These are phyloP conservation scores for Phytophthora vignae DNA, from an alignment of 352 stramenopile species.

Conservation along the genomic window DNA sequence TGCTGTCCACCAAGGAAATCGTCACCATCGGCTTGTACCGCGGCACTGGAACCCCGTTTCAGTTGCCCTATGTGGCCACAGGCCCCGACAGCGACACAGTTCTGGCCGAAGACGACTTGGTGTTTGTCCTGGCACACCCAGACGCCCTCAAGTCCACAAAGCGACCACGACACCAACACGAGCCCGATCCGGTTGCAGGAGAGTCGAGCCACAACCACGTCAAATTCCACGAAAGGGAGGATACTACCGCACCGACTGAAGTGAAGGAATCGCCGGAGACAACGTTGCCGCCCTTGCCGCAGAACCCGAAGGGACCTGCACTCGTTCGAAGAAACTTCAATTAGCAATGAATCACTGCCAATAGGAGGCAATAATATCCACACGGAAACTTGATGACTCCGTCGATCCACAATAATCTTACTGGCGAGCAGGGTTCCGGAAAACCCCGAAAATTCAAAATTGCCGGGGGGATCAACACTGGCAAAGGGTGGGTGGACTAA, in stretches of 20 bases:
- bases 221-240: slow-evolving; percentile 17
- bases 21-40: slow-evolving; percentile 67
- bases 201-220: slow-evolving; percentile 17
- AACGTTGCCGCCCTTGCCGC: slow-evolving; percentile 13
- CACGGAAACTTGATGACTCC: slow-evolving; percentile 4
- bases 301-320: slow-evolving; percentile 9
- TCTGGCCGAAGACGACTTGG: slow-evolving; percentile 56
- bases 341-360: background rate
- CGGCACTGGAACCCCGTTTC: slow-evolving; percentile 40
- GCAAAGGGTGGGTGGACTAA: background rate
- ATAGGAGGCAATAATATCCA: slow-evolving; percentile 4
- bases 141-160: slow-evolving; percentile 26
- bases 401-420: too few relatives aligned
- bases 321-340: slow-evolving; percentile 19
- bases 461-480: background rate
- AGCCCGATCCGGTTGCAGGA: background rate
- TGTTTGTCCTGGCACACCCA: slow-evolving; percentile 70
- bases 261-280: background rate
- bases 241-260: slow-evolving; percentile 1
- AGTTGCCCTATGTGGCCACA: slow-evolving; percentile 64
- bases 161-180: slow-evolving; percentile 16
- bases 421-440: background rate
- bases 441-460: background rate
- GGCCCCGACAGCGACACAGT: slow-evolving; percentile 55
- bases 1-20: slow-evolving; percentile 52